Evolutionary conservation across 2,329 filamentous ascomycete genomes (phyloP).

Genomic region (Aspergillus transmontanensis): DNA sequence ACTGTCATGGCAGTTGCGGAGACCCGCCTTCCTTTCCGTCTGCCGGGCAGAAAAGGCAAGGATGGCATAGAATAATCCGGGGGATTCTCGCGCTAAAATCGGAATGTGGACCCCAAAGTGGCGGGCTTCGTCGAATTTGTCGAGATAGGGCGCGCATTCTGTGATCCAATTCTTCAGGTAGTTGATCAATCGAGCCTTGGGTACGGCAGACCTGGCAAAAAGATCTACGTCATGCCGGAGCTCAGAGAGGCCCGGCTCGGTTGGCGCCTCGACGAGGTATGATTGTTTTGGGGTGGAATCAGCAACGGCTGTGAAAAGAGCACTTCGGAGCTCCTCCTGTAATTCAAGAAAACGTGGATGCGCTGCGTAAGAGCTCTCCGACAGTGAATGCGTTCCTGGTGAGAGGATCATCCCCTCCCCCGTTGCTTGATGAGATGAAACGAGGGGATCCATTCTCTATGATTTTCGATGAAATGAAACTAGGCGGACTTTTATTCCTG

Average conservation of each 20-base stretch:
- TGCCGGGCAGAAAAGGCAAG: conserved; percentile 56
- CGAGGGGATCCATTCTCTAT: background rate
- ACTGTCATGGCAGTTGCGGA: conserved; percentile 49
- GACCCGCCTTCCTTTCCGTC: conserved; percentile 51
- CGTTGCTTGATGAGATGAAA: background rate
- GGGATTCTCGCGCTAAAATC: conserved; percentile 48
- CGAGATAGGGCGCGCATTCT: conserved; percentile 43
- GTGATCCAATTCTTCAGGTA: conserved; percentile 47
- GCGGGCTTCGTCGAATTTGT: conserved; percentile 57
- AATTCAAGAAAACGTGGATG: conserved; percentile 47
- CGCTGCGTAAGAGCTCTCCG: conserved; percentile 27
- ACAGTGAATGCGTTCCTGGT: conserved; percentile 28
- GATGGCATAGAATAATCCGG: conserved; percentile 52
- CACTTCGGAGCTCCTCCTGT: conserved; percentile 46
- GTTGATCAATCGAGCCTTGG: conserved; percentile 36
- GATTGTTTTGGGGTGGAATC: conserved; percentile 26
- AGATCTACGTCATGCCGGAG: conserved; percentile 16
- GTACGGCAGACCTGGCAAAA: conserved; percentile 31
- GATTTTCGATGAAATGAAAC: background rate
- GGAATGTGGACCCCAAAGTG: conserved; percentile 56
- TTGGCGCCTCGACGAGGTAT: conserved; percentile 38
- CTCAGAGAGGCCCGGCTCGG: conserved; percentile 29
- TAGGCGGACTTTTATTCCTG: too few species aligned
- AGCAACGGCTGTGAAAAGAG: conserved; percentile 47
- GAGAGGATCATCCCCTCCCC: conserved; percentile 26